Evolutionary conservation across 768 basidiomycete species (phyloP), one percentile per base, ranked within the genome.

Genomic region (Pseudohyphozyma bogoriensis): DNA sequence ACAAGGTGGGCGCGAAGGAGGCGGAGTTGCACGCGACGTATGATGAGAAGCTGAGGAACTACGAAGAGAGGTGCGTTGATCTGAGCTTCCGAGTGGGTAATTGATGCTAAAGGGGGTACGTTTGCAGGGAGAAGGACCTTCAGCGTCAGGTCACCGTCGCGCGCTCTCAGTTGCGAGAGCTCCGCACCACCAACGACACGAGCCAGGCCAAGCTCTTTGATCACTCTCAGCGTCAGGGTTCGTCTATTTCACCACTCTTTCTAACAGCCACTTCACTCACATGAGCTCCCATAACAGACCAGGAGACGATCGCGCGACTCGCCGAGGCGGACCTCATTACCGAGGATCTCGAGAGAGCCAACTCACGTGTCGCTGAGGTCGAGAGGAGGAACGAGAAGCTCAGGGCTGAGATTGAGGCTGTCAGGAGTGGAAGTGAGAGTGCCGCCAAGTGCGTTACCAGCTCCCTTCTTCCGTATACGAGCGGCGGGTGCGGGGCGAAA

Each of bases 21-120:
- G 93, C 92, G 58, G 95, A 96, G 75, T 78, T 97, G 24, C 88
- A 93, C 66, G 95, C 93, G 20, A 91, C 88, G 8, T 96, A 95
- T 66, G 95, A 99, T 69, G 95, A 99, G 76, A 85, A 85, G 67
- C 79, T 99, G 72, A 79, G 89, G 53, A 99, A 97, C 73, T 96
- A 93, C 68, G 91, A 92, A 73, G 93, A 93, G 70, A 81, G 93
- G 90, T 90, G 67, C 32, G 82, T 51, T 49, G 26, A 49, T 49
- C 6, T 16, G 26, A 6, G 9, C 9, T 28, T 12, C n/a, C 9
- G 5, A 8, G 26, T 6, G 9, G 50, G 32, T 9, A 3, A 3
- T 15, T 18, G 4, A 0, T 15, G 16, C 45, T 39, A 44, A 57
- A 1, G 4, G 29, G 22, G 22, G 32, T 50, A 16, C 5, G 1